These are phyloP conservation scores for Eucalyptus lansdowneana DNA, from an alignment of 345 rosid genomes.

Conservation along the genomic window DNA sequence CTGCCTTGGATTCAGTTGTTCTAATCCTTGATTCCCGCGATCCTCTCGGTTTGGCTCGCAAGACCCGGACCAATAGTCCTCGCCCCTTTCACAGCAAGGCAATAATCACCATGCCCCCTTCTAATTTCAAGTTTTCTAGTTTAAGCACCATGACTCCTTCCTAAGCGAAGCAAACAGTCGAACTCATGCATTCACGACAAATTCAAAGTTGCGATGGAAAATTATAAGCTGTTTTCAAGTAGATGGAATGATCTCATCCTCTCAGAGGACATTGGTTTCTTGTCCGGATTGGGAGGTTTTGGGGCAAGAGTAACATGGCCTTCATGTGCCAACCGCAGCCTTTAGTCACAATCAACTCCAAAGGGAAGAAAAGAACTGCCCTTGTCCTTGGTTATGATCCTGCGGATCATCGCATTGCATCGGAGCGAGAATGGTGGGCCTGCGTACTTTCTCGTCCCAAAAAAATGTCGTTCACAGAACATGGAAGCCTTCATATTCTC, in stretches of 20 bases:
- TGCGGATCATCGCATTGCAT: slow-evolving; percentile 8
- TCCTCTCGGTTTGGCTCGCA: background rate
- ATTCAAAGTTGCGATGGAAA: background rate
- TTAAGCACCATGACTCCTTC: background rate
- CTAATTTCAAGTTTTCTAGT: background rate
- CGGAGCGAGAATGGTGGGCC: slow-evolving; percentile 29
- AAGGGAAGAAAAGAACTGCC: background rate
- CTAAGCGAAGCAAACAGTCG: background rate
- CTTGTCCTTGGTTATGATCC: background rate
- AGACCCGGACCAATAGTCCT: background rate
- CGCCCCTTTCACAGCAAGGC: background rate
- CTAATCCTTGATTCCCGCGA: background rate
- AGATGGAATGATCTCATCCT: background rate
- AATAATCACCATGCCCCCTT: background rate
- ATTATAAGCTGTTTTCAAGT: background rate
- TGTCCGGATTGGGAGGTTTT: slow-evolving; percentile 4
- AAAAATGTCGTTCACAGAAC: slow-evolving; percentile 67
- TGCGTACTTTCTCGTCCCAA: slow-evolving; percentile 1
- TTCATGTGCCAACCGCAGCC: slow-evolving; percentile 46
- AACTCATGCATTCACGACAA: background rate
- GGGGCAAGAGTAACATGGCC: slow-evolving; percentile 69
- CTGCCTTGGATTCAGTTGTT: background rate
- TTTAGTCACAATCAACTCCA: slow-evolving; percentile 22
- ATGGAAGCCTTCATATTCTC: slow-evolving; percentile 1
- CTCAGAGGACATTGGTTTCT: background rate